Evolutionary conservation across 495 filamentous ascomycete species (phyloP).

Genomic region (Neurospora discreta): DNA sequence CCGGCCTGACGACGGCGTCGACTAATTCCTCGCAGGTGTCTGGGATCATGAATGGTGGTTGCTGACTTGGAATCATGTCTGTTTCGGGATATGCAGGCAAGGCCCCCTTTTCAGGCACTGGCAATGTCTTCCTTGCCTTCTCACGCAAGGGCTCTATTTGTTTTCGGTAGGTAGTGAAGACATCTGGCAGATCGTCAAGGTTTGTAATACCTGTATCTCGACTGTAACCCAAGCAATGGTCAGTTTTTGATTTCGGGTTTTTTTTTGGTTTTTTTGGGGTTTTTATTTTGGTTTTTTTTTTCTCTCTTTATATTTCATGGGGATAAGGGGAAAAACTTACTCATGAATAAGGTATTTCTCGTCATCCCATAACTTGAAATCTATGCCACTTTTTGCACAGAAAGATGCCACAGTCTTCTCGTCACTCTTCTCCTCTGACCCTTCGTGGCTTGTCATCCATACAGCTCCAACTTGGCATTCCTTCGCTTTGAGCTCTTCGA

Average conservation of each 20-base stretch:
- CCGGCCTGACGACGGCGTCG: slow-evolving; percentile 40
- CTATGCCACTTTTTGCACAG: slow-evolving; percentile 34
- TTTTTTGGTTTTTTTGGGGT: not conserved
- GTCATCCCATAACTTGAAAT: slow-evolving; percentile 52
- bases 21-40: slow-evolving; percentile 36
- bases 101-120: slow-evolving; percentile 26
- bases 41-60: slow-evolving; percentile 49
- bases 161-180: slow-evolving; percentile 61
- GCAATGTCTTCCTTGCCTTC: slow-evolving; percentile 40
- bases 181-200: slow-evolving; percentile 45
- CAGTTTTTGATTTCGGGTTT: not conserved
- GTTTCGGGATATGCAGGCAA: slow-evolving; percentile 43
- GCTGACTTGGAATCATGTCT: slow-evolving; percentile 39
- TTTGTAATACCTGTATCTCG: slow-evolving; percentile 42
- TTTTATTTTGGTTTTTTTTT: not conserved
- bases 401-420: slow-evolving; percentile 39
- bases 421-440: slow-evolving; percentile 51
- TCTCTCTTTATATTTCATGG: not conserved
- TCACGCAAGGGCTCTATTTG: slow-evolving; percentile 51
- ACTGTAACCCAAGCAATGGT: slow-evolving; percentile 19
- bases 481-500: slow-evolving; percentile 33
- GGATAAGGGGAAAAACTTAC: slow-evolving; percentile 31
- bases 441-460: slow-evolving; percentile 59
- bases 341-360: slow-evolving; percentile 68
- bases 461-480: slow-evolving; percentile 42